phyloP scores from a whole-genome alignment of 148 eudicot species.

The Salicornia ramosissima region DNA sequence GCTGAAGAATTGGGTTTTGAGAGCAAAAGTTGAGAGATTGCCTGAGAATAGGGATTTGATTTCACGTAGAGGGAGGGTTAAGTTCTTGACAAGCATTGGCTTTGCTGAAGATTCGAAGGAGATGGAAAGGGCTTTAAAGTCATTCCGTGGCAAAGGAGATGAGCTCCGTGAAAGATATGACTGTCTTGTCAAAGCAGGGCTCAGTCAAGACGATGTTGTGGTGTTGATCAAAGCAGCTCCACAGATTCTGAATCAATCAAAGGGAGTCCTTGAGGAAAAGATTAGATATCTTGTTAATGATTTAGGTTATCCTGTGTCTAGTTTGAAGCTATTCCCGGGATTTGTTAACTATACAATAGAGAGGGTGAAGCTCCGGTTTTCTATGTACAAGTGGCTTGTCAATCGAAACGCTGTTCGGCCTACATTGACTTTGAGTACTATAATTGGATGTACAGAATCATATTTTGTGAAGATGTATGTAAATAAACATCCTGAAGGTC shows the following conservation, averaged over 20 bases:
- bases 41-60: slow-evolving; percentile 14
- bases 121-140: slow-evolving; percentile 53
- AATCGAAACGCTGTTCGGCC: slow-evolving; percentile 33
- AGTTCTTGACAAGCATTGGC: slow-evolving; percentile 57
- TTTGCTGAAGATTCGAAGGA: slow-evolving; percentile 55
- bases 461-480: slow-evolving; percentile 43
- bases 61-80: slow-evolving; percentile 32
- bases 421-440: slow-evolving; percentile 46
- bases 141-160: slow-evolving; percentile 52
- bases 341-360: slow-evolving; percentile 39
- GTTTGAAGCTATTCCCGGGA: slow-evolving; percentile 43
- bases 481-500: slow-evolving; percentile 54
- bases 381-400: slow-evolving; percentile 66
- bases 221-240: slow-evolving; percentile 59
- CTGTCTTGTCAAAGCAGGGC: slow-evolving; percentile 62
- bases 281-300: slow-evolving; percentile 52
- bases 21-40: slow-evolving; percentile 32
- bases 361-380: slow-evolving; percentile 56
- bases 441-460: slow-evolving; percentile 42
- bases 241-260: slow-evolving; percentile 52
- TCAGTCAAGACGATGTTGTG: slow-evolving; percentile 38
- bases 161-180: slow-evolving; percentile 74
- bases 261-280: slow-evolving; percentile 43
- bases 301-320: slow-evolving; percentile 58
- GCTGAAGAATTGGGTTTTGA: slow-evolving; percentile 51